Evolutionary conservation across 495 filamentous ascomycete species (phyloP).

Genomic region (Aspergillus affinis): DNA sequence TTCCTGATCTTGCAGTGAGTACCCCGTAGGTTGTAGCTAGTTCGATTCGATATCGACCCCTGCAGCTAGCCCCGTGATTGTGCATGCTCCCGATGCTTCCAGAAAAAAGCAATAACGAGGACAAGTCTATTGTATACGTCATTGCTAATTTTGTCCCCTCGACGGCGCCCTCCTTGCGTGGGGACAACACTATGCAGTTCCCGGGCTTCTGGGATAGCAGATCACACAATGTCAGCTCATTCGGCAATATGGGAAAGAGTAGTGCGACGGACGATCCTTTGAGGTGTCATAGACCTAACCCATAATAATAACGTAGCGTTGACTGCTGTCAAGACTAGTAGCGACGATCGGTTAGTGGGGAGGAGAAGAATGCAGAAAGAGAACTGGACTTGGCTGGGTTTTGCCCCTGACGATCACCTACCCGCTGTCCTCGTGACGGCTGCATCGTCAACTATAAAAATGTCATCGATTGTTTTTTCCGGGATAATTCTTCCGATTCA

Average conservation of each 20-base stretch:
- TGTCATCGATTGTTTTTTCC: too few species aligned
- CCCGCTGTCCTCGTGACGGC: not conserved
- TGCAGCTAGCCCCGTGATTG: too few species aligned
- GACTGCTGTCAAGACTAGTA: not conserved
- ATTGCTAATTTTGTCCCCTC: not conserved
- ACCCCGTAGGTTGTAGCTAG: too few species aligned
- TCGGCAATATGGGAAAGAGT: not conserved
- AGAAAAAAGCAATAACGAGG: too few species aligned
- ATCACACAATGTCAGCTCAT: not conserved
- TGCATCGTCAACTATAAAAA: not conserved
- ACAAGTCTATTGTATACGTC: too few species aligned
- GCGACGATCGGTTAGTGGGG: not conserved
- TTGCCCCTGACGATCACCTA: conserved; percentile 6
- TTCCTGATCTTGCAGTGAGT: not conserved
- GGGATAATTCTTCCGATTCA: too few species aligned
- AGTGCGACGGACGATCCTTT: not conserved
- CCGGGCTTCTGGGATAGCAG: not conserved
- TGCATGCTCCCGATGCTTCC: too few species aligned
- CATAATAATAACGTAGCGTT: not conserved
- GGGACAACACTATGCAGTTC: too few species aligned
- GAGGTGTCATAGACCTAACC: not conserved
- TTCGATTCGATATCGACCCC: not conserved
- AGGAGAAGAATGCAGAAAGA: not conserved
- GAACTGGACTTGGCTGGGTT: not conserved
- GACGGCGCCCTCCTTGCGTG: not conserved